Evolutionary conservation across 331 rosid species (phyloP).

Genomic region (Malus hybrid): DNA sequence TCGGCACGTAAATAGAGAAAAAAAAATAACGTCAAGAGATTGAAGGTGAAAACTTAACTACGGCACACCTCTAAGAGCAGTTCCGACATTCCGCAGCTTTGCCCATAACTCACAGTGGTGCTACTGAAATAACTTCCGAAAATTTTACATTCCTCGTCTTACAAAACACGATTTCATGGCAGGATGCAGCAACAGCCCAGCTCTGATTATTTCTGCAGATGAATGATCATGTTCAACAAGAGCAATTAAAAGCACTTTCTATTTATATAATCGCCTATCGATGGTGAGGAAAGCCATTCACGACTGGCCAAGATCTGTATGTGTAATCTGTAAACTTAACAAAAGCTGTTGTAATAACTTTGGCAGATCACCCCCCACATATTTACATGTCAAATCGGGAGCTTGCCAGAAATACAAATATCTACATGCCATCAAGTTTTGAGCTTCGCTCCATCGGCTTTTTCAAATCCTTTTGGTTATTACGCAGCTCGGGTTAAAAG

Average conservation of each 20-base stretch:
- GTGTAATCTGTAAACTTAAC: neutral
- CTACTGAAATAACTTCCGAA: neutral
- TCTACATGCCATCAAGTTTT: neutral
- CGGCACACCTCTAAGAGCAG: neutral
- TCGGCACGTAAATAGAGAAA: too few species aligned
- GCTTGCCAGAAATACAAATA: neutral
- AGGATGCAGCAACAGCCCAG: neutral
- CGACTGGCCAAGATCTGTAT: neutral
- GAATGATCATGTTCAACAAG: neutral
- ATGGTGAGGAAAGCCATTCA: neutral
- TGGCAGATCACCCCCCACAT: neutral
- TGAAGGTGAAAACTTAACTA: neutral
- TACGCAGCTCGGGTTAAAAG: constrained; percentile 8
- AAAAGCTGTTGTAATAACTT: constrained; percentile 3
- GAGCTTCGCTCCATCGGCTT: neutral
- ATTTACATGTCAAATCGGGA: constrained; percentile 9
- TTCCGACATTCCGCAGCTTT: neutral
- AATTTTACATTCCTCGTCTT: neutral
- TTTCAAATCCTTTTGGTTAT: neutral
- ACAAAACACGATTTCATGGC: neutral
- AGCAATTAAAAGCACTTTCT: neutral
- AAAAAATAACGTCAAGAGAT: neutral
- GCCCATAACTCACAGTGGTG: neutral
- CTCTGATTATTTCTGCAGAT: too few species aligned
- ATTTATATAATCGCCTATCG: neutral